Evolutionary conservation across 257 asterid genomes (phyloP).

Genomic region (Solanum piurae): DNA sequence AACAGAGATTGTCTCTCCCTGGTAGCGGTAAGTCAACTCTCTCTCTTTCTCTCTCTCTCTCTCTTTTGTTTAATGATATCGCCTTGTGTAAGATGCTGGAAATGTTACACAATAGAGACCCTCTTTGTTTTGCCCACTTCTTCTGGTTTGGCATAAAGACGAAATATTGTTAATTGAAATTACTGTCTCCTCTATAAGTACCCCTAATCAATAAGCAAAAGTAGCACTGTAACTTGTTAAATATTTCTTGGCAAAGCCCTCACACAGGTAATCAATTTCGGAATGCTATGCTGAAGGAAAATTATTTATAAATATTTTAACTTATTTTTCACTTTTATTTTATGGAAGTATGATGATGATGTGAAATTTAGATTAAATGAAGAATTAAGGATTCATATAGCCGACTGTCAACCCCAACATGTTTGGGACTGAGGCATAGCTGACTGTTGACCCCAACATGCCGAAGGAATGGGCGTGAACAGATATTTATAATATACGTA

Average conservation of each 20-base stretch:
- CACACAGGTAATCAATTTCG: not conserved
- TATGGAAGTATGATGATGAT: not conserved
- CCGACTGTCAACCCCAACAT: not conserved
- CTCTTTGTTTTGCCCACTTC: not conserved
- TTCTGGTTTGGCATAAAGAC: not conserved
- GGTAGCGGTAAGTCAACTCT: constrained; percentile 44
- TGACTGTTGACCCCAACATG: not conserved
- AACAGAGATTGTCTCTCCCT: constrained; percentile 77
- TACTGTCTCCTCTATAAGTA: not conserved
- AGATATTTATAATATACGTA: not conserved
- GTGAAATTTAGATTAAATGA: not conserved
- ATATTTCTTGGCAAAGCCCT: not conserved
- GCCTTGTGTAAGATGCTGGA: not conserved
- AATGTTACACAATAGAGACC: not conserved
- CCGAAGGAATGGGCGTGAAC: not conserved
- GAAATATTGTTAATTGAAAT: not conserved
- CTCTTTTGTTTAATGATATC: not conserved
- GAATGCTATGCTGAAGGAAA: not conserved
- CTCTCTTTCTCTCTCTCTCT: not conserved
- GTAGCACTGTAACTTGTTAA: not conserved
- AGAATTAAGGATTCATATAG: not conserved
- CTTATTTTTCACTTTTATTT: not conserved
- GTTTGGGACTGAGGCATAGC: not conserved
- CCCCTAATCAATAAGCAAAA: not conserved
- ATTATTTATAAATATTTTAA: not conserved